These are phyloP conservation scores for Gynostemma pentaphyllum DNA, from an alignment of 306 rosid genomes.

Conservation along the genomic window DNA sequence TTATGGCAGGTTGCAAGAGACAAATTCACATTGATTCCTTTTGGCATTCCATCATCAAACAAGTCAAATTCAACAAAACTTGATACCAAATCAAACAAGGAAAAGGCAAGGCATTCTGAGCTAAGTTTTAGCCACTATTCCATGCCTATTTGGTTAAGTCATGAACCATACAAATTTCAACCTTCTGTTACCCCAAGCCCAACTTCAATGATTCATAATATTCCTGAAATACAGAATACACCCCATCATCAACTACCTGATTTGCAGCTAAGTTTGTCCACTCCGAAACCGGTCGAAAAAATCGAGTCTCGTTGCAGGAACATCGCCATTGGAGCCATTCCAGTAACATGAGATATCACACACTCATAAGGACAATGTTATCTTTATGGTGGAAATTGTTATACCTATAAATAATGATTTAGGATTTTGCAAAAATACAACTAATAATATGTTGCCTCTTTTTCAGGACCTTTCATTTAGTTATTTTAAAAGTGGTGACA, in stretches of 20 bases:
- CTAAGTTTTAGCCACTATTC: neutral
- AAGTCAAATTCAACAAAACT: neutral
- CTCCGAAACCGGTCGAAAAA: neutral
- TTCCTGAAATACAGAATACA: neutral
- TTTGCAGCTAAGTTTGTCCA: slow-evolving; percentile 9
- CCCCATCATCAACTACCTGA: neutral
- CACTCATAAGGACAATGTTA: too few relatives aligned
- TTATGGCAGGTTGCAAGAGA: slow-evolving; percentile 2
- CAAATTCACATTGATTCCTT: neutral
- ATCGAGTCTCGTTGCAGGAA: neutral
- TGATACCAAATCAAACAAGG: neutral
- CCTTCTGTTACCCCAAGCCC: neutral
- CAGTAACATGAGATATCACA: neutral
- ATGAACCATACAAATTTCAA: neutral
- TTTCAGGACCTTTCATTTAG: too few relatives aligned
- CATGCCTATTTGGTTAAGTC: neutral
- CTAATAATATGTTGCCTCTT: too few relatives aligned
- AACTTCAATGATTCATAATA: neutral
- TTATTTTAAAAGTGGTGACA: too few relatives aligned
- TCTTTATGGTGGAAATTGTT: neutral
- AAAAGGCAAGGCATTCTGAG: too few relatives aligned
- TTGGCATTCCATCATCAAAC: neutral
- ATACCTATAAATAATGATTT: too few relatives aligned
- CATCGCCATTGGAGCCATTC: neutral
- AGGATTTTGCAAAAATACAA: too few relatives aligned